Evolutionary conservation across 306 rosid species (phyloP).

Genomic region (Lotus japonicus): DNA sequence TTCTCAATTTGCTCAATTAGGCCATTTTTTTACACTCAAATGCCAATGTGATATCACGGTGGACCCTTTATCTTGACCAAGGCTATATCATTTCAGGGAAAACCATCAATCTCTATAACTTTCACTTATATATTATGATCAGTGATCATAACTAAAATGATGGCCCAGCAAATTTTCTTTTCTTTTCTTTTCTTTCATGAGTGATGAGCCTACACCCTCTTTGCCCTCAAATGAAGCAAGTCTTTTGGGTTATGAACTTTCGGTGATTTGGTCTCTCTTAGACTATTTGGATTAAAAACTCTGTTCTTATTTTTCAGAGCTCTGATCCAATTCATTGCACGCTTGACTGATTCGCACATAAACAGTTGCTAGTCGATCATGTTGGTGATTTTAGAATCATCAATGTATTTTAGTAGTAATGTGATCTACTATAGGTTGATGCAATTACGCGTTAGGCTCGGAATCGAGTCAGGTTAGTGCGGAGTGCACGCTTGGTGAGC

Average conservation of each 20-base stretch:
- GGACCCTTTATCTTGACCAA: conserved; percentile 7
- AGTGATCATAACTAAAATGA: conserved; percentile 17
- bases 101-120: background rate
- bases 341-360: no score
- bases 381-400: no score
- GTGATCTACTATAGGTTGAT: no score
- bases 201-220: conserved; percentile 3
- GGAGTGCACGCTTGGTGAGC: no score
- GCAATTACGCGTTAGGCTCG: no score
- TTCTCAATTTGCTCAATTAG: background rate
- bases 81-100: background rate
- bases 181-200: background rate
- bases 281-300: background rate
- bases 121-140: background rate
- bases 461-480: no score
- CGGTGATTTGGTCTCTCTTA: background rate
- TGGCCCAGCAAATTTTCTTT: conserved; percentile 28
- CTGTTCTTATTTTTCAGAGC: background rate
- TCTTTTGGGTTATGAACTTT: conserved; percentile 5
- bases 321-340: background rate
- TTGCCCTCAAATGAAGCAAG: conserved; percentile 27
- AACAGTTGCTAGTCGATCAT: no score
- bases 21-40: background rate
- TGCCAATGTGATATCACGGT: background rate
- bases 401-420: no score